Percentiles rank a stretch among this genome's conserved stretches.
These are phyloP conservation scores for Aspergillus fischeri DNA, from an alignment of 2,329 filamentous ascomycete species.

Conservation along the genomic window DNA sequence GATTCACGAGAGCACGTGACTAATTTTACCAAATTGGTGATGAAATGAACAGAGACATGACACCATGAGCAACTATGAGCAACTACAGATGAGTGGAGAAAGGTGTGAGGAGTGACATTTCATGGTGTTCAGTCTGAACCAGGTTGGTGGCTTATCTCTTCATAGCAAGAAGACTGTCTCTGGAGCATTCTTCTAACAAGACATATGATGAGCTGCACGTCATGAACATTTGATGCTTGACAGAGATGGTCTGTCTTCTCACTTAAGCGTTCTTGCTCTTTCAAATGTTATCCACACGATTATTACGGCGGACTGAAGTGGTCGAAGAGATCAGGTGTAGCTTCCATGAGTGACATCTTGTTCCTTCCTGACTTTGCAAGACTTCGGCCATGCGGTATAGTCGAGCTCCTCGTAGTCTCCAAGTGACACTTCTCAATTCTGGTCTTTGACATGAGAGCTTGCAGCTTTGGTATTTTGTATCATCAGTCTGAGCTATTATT, in stretches of 20 bases:
- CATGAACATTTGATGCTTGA: conserved; percentile 11
- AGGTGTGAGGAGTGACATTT: not conserved
- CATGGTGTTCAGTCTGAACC: not conserved
- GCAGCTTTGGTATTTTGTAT: not conserved
- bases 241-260: not conserved
- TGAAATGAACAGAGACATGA: not conserved
- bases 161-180: not conserved
- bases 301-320: not conserved
- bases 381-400: not conserved
- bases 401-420: not conserved
- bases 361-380: not conserved
- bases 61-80: not conserved
- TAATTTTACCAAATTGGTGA: conserved; percentile 1
- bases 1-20: conserved; percentile 22
- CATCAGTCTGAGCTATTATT: not conserved
- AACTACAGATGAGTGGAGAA: not conserved
- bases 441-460: not conserved
- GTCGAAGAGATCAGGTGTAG: not conserved
- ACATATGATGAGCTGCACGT: conserved; percentile 41
- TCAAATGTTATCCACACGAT: not conserved
- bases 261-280: not conserved
- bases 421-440: not conserved
- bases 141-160: not conserved
- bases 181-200: conserved; percentile 7
- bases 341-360: not conserved